Base-by-base conservation (phyloP, 805 yeast genomes). In the Saccharomycopsis schoenii region DNA sequence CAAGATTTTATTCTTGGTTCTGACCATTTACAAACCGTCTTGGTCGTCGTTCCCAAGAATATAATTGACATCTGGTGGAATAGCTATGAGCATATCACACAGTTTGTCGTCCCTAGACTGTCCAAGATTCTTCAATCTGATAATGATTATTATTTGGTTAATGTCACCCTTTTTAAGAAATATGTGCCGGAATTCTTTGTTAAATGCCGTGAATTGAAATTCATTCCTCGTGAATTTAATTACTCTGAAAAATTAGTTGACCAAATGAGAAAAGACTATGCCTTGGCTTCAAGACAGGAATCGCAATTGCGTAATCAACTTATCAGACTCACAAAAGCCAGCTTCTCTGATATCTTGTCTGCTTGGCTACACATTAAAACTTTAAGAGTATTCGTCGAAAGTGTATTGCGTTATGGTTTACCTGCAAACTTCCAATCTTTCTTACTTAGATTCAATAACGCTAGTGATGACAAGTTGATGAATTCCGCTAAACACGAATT, bases 381-480 rank as follows among this genome's bases (percentile, higher is more conserved):
- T 3, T 79, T 94, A 59, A 84, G 97, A 67, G 80, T 89, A 19
- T 94, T 88, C 73, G 97, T 93, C 43, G 99, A 94, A 76, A 82
- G 91, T 58, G 97, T 94, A 15, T 80, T 94, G 72, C 85, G 99
- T 74, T 94, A 94, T 72, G 99, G 99, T 0, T 81, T 94, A 66
- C 99, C 99, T 41, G 97, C 98, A 37, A 87, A 86, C 68, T 94
- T 93, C 72, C 81, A 83, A 69, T 75, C 78, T 58, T 81, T 68
- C 66, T 72, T 79, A 59, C 69, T 83, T 55, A 76, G 77, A 64
- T 70, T 76, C 82, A 14, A 77, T 76, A 51, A 68, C 79, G 40
- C 73, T 79, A 34, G 80, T 88, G 67, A 76, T 73, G 51, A 75
- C 17, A 63, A 77, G 66, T 72, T 76, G 21, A 69, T 78, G 50